Percentiles rank a stretch among this genome's conserved stretches.
Evolutionary conservation across 495 filamentous ascomycete genomes (phyloP).

Genomic region (Xylaria acuta): DNA sequence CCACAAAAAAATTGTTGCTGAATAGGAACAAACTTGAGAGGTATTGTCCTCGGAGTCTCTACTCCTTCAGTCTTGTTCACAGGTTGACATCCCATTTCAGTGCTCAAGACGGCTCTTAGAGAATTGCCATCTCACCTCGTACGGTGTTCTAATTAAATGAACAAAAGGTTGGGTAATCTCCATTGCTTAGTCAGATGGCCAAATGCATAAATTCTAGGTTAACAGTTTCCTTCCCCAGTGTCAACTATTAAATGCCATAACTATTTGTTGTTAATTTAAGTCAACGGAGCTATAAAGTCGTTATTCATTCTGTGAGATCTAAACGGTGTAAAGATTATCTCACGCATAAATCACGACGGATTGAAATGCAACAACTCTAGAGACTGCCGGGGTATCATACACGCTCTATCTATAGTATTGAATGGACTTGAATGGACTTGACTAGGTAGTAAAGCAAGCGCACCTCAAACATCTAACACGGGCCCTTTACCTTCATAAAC

Average conservation of each 20-base stretch:
- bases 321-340: neutral
- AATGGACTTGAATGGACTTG: no score
- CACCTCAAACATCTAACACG: constrained; percentile 43
- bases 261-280: neutral
- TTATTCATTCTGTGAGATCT: neutral
- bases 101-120: neutral
- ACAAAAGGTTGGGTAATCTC: neutral
- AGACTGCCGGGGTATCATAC: neutral
- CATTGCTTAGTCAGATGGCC: neutral
- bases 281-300: neutral
- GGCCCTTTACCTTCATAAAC: constrained; percentile 65
- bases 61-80: neutral
- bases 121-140: neutral
- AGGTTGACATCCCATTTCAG: neutral
- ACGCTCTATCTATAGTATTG: neutral
- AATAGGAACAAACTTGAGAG: no score
- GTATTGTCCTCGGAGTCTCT: neutral
- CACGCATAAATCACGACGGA: neutral
- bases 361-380: neutral
- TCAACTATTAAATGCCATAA: neutral
- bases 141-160: neutral
- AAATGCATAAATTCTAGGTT: neutral
- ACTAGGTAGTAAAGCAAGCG: neutral
- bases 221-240: neutral
- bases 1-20: neutral